Percentiles rank a stretch among this genome's conserved stretches.
phyloP scores from a whole-genome alignment of 257 asterid genomes.

The Solanum etuberosum region DNA sequence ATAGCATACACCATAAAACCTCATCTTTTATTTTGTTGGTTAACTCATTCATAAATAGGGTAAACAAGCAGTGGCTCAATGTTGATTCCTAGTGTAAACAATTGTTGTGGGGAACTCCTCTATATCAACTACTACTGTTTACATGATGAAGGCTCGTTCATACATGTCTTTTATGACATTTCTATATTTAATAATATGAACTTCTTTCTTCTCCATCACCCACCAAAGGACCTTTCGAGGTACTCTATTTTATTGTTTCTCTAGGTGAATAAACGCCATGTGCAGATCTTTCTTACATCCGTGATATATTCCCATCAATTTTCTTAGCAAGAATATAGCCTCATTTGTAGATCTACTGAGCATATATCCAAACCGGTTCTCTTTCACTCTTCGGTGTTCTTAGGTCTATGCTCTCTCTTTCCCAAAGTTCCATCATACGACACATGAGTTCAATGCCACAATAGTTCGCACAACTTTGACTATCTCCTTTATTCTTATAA shows the following conservation, averaged over 20 bases:
- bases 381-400: not conserved
- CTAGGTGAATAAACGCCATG: not conserved
- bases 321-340: not conserved
- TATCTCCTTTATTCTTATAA: not conserved
- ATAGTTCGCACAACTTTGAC: not conserved
- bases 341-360: not conserved
- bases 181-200: not conserved
- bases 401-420: not conserved
- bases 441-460: not conserved
- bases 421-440: not conserved
- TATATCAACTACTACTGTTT: not conserved
- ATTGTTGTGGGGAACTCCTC: not conserved
- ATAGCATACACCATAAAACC: not conserved
- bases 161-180: not conserved
- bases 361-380: not conserved
- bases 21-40: not conserved
- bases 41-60: not conserved
- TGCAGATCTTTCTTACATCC: not conserved
- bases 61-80: not conserved
- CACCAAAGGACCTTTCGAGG: not conserved
- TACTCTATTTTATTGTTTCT: not conserved
- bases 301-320: not conserved
- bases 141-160: not conserved
- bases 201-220: not conserved
- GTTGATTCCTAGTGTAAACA: not conserved